A percentile compares a stretch with the other conserved stretches of the same genome.
Conservation (phyloP, 352 stramenopile genomes). For the Phytophthora capsici region DNA sequence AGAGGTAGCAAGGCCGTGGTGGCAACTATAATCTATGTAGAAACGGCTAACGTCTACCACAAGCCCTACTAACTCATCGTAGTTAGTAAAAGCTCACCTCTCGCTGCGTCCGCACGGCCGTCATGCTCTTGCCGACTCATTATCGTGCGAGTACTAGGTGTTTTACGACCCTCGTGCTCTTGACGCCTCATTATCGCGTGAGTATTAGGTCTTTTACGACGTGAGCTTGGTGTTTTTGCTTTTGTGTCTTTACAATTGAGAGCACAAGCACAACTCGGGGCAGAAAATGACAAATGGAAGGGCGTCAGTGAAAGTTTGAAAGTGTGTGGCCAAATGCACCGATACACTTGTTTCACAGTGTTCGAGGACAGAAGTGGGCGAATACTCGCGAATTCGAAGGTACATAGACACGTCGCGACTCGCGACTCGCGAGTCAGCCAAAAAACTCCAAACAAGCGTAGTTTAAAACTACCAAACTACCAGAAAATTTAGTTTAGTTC, state of each 20-base stretch:
- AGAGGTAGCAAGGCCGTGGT: background rate
- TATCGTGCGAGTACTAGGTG: background rate
- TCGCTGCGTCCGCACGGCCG: background rate
- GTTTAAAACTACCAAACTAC: too few relatives aligned
- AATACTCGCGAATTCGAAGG: too few relatives aligned
- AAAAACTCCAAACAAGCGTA: too few relatives aligned
- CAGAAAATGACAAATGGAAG: background rate
- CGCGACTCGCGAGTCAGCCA: too few relatives aligned
- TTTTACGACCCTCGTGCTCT: slow-evolving; percentile 6
- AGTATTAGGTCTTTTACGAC: background rate
- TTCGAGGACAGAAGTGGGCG: too few relatives aligned
- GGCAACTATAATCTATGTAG: background rate
- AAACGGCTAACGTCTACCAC: too few relatives aligned
- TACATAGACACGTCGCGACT: too few relatives aligned
- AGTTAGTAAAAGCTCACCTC: slow-evolving; percentile 25
- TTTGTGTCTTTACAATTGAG: slow-evolving; percentile 21
- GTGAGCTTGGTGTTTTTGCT: slow-evolving; percentile 4
- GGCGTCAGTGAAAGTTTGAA: background rate
- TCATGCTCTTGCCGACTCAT: slow-evolving; percentile 17
- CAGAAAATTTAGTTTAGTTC: too few relatives aligned
- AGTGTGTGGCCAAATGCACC: background rate
- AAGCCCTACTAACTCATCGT: background rate
- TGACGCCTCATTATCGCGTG: slow-evolving; percentile 15
- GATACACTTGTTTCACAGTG: too few relatives aligned
- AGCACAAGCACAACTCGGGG: background rate